These are phyloP conservation scores for Ampelomyces quisqualis DNA, from an alignment of 2,329 filamentous ascomycete genomes.

Conservation along the genomic window DNA sequence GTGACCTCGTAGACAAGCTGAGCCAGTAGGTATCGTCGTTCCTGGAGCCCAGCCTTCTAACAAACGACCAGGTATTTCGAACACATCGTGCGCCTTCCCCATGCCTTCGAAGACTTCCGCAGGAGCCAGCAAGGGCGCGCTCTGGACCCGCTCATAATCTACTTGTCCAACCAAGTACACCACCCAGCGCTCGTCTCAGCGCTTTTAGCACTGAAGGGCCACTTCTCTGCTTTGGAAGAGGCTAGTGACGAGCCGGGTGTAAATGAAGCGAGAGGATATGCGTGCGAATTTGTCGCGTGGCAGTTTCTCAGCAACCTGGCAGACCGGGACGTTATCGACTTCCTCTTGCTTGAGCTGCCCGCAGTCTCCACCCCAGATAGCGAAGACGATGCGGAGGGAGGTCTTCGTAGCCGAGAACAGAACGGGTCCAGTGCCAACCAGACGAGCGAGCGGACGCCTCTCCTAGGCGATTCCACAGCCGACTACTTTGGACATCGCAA, in stretches of 20 bases:
- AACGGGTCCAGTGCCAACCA: constrained; percentile 14
- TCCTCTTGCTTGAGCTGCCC: constrained; percentile 71
- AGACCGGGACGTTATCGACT: constrained; percentile 72
- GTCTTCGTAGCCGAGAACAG: constrained; percentile 3
- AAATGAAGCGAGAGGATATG: constrained; percentile 67
- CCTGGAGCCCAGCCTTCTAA: constrained; percentile 16
- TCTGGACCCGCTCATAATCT: constrained; percentile 63
- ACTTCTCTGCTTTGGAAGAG: constrained; percentile 63
- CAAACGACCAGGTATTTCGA: constrained; percentile 44
- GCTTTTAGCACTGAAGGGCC: constrained; percentile 73
- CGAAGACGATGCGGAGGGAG: constrained; percentile 13
- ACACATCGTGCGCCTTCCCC: constrained; percentile 63
- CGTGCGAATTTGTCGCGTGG: constrained; percentile 81
- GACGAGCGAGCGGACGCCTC: constrained; percentile 28
- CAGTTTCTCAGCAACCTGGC: constrained; percentile 70
- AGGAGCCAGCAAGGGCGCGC: constrained; percentile 62
- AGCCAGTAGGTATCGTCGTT: constrained; percentile 43
- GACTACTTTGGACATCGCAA: constrained; percentile 30
- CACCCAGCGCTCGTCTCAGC: constrained; percentile 72
- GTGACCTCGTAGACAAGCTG: constrained; percentile 66
- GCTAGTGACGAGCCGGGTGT: constrained; percentile 62
- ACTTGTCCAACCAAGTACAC: constrained; percentile 63
- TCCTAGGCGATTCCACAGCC: constrained; percentile 20
- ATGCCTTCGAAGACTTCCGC: constrained; percentile 72
- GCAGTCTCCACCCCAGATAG: constrained; percentile 17